These are phyloP conservation scores for Cydonia oblonga DNA, from an alignment of 331 rosid species.

Conservation along the genomic window DNA sequence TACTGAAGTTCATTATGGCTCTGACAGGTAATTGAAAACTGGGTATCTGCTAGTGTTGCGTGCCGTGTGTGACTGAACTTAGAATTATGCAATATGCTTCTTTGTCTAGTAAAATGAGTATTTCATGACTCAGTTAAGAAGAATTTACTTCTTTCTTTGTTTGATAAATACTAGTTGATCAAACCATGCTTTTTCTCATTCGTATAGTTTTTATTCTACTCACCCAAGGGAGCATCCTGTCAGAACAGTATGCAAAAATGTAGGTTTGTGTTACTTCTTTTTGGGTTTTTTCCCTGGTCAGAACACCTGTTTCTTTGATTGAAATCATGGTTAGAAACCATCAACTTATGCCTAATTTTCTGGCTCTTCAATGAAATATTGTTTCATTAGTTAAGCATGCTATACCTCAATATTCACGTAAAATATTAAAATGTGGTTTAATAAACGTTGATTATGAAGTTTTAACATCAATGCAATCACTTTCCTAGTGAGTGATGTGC, in stretches of 20 bases:
- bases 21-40: background rate
- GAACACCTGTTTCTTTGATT: background rate
- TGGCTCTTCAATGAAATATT: background rate
- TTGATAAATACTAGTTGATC: background rate
- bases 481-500: background rate
- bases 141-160: background rate
- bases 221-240: background rate
- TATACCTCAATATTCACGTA: background rate
- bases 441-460: background rate
- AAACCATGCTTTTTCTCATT: background rate
- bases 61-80: background rate
- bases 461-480: background rate
- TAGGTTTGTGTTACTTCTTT: background rate
- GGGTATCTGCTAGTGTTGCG: background rate
- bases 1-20: background rate
- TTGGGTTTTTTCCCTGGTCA: background rate
- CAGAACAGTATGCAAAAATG: background rate
- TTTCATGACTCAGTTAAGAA: background rate
- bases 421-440: background rate
- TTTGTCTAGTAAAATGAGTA: background rate
- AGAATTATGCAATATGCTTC: background rate
- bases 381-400: background rate
- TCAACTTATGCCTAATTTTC: background rate
- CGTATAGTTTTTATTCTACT: background rate
- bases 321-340: background rate